Evolutionary conservation across 805 yeast genomes (phyloP).

Genomic region (Candida saitoana): DNA sequence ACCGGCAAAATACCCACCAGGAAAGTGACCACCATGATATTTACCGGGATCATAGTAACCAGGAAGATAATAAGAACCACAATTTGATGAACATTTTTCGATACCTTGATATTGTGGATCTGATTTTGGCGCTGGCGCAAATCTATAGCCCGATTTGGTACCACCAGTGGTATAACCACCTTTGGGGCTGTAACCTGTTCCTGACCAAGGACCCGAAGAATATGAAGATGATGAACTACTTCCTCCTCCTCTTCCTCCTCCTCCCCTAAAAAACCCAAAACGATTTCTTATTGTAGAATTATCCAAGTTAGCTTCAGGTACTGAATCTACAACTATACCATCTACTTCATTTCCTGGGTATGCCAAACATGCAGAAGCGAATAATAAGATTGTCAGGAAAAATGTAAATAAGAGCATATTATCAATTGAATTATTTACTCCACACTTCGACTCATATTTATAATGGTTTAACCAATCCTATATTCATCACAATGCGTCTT

Average conservation of each 20-base stretch:
- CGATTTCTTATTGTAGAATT: too few relatives aligned
- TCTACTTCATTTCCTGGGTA: too few relatives aligned
- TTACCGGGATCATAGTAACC: conserved; percentile 4
- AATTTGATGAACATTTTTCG: not conserved
- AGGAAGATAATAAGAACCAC: conserved; percentile 4
- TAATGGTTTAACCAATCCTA: too few relatives aligned
- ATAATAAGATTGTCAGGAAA: too few relatives aligned
- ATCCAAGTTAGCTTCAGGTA: too few relatives aligned
- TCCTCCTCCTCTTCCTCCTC: not conserved
- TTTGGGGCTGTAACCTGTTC: not conserved
- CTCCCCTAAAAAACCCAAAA: too few relatives aligned
- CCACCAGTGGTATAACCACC: not conserved
- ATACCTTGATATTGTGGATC: conserved; percentile 1
- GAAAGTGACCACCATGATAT: conserved; percentile 2
- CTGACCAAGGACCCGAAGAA: not conserved
- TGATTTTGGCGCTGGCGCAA: not conserved
- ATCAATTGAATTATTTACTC: too few relatives aligned
- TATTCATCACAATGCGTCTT: too few relatives aligned
- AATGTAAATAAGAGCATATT: too few relatives aligned
- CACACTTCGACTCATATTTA: too few relatives aligned
- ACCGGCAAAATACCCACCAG: conserved; percentile 4
- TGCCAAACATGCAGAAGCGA: too few relatives aligned
- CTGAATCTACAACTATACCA: too few relatives aligned
- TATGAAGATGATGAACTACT: not conserved
- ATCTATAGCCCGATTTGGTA: not conserved